Conservation (phyloP, 2,329 filamentous ascomycete genomes). For the Ceratocystis variospora region DNA sequence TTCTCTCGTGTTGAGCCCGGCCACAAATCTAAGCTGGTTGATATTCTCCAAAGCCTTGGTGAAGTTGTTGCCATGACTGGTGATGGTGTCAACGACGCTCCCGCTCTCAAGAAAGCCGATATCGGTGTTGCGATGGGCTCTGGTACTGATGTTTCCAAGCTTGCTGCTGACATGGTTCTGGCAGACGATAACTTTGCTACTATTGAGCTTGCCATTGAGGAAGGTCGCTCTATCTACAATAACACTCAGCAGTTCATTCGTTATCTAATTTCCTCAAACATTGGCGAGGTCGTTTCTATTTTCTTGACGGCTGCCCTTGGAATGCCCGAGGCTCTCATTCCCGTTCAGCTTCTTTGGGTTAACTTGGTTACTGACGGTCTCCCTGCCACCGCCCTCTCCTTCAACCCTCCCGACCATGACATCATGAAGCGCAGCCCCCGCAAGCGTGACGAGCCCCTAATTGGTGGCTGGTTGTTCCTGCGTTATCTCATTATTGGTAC, state of each 20-base stretch:
- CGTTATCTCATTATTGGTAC: conserved; percentile 91
- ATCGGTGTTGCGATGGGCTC: conserved; percentile 99
- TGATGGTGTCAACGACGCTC: conserved; percentile 96
- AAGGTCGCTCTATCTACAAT: conserved; percentile 97
- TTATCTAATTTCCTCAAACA: conserved; percentile 97
- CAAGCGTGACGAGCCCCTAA: conserved; percentile 83
- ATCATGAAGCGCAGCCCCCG: conserved; percentile 88
- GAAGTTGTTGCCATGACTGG: conserved; percentile 99
- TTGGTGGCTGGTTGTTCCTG: conserved; percentile 94
- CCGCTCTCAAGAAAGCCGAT: conserved; percentile 94
- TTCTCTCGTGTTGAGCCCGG: conserved; percentile 93
- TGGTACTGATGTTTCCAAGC: conserved; percentile 89
- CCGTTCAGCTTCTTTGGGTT: conserved; percentile 95
- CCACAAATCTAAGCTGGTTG: conserved; percentile 96
- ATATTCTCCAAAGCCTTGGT: conserved; percentile 80
- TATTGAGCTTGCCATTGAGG: conserved; percentile 89
- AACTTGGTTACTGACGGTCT: conserved; percentile 96
- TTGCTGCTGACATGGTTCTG: conserved; percentile 96
- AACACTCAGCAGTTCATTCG: conserved; percentile 99
- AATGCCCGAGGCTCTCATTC: conserved; percentile 94
- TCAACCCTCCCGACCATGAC: conserved; percentile 97
- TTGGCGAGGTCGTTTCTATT: conserved; percentile 96
- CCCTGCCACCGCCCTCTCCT: conserved; percentile 87
- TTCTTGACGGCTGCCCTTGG: conserved; percentile 92
- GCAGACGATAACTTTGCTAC: conserved; percentile 98